Evolutionary conservation across 2,329 filamentous ascomycete species (phyloP).

Genomic region (Phaeosphaeriaceae sp.): DNA sequence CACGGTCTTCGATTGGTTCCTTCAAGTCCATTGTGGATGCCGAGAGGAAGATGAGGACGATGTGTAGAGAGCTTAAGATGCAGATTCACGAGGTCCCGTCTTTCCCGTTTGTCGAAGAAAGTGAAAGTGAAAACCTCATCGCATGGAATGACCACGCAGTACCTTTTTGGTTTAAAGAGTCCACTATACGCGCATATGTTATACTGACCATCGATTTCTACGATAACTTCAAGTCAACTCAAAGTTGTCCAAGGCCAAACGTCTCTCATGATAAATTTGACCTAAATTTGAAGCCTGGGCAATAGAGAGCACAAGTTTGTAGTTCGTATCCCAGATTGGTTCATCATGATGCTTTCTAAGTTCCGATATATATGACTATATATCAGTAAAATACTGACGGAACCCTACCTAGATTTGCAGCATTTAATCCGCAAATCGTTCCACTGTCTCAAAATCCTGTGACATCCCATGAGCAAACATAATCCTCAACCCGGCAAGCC

Average conservation of each 20-base stretch:
- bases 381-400: not conserved
- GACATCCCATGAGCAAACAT: not conserved
- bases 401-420: not conserved
- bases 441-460: not conserved
- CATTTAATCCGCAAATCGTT: not conserved
- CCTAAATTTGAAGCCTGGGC: too few species aligned
- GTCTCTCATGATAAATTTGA: too few species aligned
- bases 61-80: not conserved
- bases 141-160: not conserved
- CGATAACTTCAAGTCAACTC: too few species aligned
- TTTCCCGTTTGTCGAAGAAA: not conserved
- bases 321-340: too few species aligned
- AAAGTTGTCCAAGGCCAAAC: too few species aligned
- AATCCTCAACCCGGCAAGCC: not conserved
- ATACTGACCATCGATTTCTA: not conserved
- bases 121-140: not conserved
- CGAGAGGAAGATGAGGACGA: not conserved
- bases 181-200: not conserved
- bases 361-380: too few species aligned
- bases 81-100: not conserved
- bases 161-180: not conserved
- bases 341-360: too few species aligned
- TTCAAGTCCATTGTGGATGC: not conserved
- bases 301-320: too few species aligned
- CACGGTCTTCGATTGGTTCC: not conserved